phyloP scores from a whole-genome alignment of 495 filamentous ascomycete species.

The Aspergillus hancockii region DNA sequence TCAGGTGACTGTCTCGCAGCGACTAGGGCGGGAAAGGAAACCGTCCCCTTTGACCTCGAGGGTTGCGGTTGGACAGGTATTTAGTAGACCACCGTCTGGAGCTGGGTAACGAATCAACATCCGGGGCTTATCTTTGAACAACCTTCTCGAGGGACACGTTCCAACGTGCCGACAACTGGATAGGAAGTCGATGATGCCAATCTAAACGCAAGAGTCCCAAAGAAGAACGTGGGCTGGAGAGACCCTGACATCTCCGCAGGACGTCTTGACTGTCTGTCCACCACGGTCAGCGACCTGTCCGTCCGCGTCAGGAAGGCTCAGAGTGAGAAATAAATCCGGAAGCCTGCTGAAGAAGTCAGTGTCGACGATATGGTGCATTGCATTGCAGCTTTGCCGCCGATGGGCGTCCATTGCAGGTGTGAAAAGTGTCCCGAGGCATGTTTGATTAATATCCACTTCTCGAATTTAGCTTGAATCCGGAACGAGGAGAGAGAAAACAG shows the following conservation, averaged over 20 bases:
- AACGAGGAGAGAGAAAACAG: not conserved
- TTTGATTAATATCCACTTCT: not conserved
- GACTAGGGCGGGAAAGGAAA: not conserved
- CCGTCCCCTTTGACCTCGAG: not conserved
- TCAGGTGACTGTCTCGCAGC: not conserved
- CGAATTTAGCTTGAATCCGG: not conserved
- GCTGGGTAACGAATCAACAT: not conserved
- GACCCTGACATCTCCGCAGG: not conserved
- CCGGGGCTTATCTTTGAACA: constrained; percentile 3
- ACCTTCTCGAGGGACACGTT: constrained; percentile 1
- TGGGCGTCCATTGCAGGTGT: not conserved
- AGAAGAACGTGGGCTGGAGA: constrained; percentile 1
- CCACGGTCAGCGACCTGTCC: not conserved
- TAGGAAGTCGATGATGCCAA: constrained; percentile 2
- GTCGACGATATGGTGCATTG: not conserved
- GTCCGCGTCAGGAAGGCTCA: not conserved
- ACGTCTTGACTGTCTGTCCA: not conserved
- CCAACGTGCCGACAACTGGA: not conserved
- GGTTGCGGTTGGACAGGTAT: not conserved
- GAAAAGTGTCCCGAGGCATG: not conserved
- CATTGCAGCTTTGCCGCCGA: not conserved
- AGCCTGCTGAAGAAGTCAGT: not conserved
- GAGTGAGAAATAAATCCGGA: not conserved
- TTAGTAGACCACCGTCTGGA: not conserved
- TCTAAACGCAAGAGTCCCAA: constrained; percentile 3